A percentile compares a stretch with the other conserved stretches of the same genome.
Evolutionary conservation across 2,329 filamentous ascomycete species (phyloP).

Genomic region (Arthroderma sp.): DNA sequence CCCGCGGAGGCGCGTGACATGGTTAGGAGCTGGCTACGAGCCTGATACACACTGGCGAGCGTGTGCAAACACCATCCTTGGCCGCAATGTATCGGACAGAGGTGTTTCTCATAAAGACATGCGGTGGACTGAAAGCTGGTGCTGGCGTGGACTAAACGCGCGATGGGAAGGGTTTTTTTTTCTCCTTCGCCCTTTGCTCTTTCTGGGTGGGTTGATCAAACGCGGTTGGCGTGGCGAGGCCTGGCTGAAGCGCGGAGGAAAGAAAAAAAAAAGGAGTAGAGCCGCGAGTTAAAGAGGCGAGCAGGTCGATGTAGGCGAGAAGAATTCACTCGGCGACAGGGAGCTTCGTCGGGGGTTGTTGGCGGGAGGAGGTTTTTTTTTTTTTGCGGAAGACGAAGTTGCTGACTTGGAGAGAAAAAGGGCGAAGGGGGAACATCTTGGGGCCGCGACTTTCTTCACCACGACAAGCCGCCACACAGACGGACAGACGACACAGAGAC

Average conservation of each 20-base stretch:
- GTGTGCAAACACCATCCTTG: constrained; percentile 33
- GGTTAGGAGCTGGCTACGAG: constrained; percentile 44
- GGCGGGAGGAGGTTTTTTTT: neutral
- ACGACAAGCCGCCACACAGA: too few relatives aligned
- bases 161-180: neutral
- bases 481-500: too few relatives aligned
- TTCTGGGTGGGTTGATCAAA: neutral
- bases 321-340: neutral
- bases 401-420: too few relatives aligned
- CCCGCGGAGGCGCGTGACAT: constrained; percentile 73
- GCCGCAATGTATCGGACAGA: constrained; percentile 8
- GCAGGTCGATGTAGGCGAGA: neutral
- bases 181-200: neutral
- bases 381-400: neutral
- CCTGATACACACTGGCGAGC: constrained; percentile 24
- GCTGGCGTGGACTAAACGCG: neutral
- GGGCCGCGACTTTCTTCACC: too few relatives aligned
- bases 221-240: neutral
- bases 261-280: neutral
- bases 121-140: neutral
- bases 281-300: neutral
- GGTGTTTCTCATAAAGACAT: constrained; percentile 6
- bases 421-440: too few relatives aligned
- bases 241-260: neutral
- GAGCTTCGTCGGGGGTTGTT: neutral